Evolutionary conservation across 2,329 filamentous ascomycete species (phyloP).

Genomic region (Pseudogymnoascus sp.): DNA sequence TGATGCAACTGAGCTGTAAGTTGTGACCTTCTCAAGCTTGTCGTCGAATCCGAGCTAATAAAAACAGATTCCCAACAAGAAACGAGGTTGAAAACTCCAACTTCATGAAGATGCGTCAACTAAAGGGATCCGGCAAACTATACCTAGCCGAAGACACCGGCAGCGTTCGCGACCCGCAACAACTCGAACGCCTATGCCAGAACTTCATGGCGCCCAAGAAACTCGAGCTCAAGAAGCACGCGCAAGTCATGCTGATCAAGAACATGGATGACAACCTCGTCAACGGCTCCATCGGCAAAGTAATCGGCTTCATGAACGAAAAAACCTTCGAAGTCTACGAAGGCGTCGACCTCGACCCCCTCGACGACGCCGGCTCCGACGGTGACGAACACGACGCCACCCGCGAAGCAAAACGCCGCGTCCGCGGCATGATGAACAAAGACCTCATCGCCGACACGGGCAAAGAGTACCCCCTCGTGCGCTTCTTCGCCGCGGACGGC

Average conservation of each 20-base stretch:
- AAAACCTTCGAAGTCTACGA: constrained; percentile 50
- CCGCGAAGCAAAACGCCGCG: constrained; percentile 33
- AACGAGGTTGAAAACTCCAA: constrained; percentile 87
- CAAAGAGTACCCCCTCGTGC: constrained; percentile 70
- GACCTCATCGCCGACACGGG: constrained; percentile 39
- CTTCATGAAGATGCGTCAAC: constrained; percentile 57
- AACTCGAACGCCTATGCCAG: constrained; percentile 68
- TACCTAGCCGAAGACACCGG: constrained; percentile 74
- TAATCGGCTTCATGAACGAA: constrained; percentile 71
- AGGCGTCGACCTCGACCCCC: constrained; percentile 45
- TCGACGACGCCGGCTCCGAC: constrained; percentile 34
- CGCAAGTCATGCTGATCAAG: constrained; percentile 99
- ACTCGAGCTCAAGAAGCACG: constrained; percentile 78
- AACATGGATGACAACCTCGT: constrained; percentile 92
- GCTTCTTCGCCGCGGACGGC: constrained; percentile 74
- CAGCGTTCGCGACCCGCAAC: constrained; percentile 51
- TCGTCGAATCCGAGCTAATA: constrained; percentile 20
- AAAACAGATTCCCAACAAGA: constrained; percentile 69
- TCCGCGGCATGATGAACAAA: constrained; percentile 38
- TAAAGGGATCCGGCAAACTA: constrained; percentile 58
- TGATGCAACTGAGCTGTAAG: constrained; percentile 74
- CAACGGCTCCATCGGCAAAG: constrained; percentile 86
- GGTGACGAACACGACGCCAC: constrained; percentile 37
- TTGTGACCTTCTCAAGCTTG: constrained; percentile 2
- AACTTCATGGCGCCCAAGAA: constrained; percentile 89